These are phyloP conservation scores for Grifola frondosa DNA, from an alignment of 1,284 basidiomycete genomes.

Conservation along the genomic window DNA sequence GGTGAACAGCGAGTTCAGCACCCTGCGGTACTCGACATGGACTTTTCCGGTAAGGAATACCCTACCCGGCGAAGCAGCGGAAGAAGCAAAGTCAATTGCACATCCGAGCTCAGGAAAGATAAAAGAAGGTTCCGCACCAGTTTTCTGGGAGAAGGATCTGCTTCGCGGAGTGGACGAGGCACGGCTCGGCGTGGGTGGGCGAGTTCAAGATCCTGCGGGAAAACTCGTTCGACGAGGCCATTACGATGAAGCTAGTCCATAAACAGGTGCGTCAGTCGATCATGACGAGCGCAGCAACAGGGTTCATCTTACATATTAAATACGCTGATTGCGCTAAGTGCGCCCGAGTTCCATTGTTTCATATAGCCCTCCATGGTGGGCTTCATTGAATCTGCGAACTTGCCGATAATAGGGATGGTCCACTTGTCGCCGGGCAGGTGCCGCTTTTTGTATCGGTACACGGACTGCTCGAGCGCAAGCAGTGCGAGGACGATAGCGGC, in stretches of 20 bases:
- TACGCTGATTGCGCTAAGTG: constrained; percentile 84
- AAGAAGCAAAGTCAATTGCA: constrained; percentile 7
- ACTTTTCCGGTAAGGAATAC: constrained; percentile 95
- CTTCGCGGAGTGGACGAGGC: constrained; percentile 92
- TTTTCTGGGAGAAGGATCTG: constrained; percentile 86
- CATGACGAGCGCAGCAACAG: too few relatives aligned
- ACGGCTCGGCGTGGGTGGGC: constrained; percentile 87
- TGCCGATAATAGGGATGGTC: constrained; percentile 95
- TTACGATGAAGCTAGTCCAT: constrained; percentile 84
- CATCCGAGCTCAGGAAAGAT: constrained; percentile 2
- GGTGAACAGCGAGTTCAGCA: constrained; percentile 91
- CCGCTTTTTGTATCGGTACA: constrained; percentile 86
- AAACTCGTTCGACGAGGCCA: constrained; percentile 90
- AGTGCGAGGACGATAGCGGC: constrained; percentile 60
- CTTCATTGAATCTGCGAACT: constrained; percentile 86
- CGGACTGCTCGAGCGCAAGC: constrained; percentile 76
- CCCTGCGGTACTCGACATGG: constrained; percentile 93
- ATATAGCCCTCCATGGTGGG: constrained; percentile 90
- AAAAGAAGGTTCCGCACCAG: constrained; percentile 57
- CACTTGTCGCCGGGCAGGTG: constrained; percentile 84
- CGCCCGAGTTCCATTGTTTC: constrained; percentile 85
- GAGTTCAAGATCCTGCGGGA: constrained; percentile 93
- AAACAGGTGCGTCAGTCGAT: constrained; percentile 7
- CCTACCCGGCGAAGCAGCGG: constrained; percentile 62
- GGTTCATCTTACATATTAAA: constrained; percentile 93